A percentile compares a stretch with the other conserved stretches of the same genome.
phyloP scores from a whole-genome alignment of 2,329 filamentous ascomycete species.

The Karstenula rhodostoma region DNA sequence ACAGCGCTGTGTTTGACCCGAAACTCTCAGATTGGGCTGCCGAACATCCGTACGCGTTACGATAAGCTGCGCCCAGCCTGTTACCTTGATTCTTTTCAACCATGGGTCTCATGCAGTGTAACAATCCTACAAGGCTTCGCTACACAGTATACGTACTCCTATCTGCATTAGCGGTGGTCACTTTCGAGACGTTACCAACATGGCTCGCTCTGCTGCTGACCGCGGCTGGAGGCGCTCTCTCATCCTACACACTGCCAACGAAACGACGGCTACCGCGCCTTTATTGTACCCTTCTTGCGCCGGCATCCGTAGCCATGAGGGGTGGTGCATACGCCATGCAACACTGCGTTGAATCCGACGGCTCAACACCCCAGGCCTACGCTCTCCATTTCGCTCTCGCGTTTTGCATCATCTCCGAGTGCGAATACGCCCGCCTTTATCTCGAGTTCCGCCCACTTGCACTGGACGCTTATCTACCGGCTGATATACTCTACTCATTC shows the following conservation, averaged over 20 bases:
- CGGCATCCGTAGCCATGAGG: neutral
- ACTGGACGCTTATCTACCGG: too few species aligned
- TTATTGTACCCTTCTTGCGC: neutral
- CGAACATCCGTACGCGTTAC: neutral
- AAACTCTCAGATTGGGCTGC: neutral
- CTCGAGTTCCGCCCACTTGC: too few species aligned
- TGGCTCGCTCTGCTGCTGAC: too few species aligned
- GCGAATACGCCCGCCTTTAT: too few species aligned
- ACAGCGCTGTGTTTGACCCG: neutral
- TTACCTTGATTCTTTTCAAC: neutral
- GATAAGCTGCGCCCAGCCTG: neutral
- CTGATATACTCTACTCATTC: too few species aligned
- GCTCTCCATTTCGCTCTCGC: too few species aligned
- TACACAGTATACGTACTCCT: neutral
- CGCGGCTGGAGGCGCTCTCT: neutral
- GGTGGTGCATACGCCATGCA: neutral
- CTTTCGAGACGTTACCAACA: neutral
- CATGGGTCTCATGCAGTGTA: neutral
- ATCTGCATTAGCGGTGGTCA: neutral
- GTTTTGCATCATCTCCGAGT: too few species aligned
- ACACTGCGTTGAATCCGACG: neutral
- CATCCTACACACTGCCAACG: neutral
- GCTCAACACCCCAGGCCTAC: too few species aligned
- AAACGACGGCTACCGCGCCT: neutral
- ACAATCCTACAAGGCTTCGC: neutral